Conservation (phyloP, 805 yeast genomes). For the Barnettozyma wickerhamii region DNA sequence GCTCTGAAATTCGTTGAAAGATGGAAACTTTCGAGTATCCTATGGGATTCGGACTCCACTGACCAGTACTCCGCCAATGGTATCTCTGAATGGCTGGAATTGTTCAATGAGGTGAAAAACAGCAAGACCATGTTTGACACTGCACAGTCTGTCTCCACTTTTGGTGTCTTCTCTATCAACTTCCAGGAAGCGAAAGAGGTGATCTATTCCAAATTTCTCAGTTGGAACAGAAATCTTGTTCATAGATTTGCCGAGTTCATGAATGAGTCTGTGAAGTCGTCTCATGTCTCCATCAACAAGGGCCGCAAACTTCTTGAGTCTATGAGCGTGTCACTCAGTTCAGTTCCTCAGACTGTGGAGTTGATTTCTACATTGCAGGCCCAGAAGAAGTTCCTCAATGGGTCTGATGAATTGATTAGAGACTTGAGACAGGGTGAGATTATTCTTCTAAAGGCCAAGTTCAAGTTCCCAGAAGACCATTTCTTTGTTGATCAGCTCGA, state of each 20-base stretch:
- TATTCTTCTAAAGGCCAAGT: conserved; percentile 39
- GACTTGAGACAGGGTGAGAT: conserved; percentile 29
- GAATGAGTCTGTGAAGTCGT: conserved; percentile 24
- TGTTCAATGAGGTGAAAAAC: conserved; percentile 39
- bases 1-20: conserved; percentile 36
- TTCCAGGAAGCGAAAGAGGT: conserved; percentile 51
- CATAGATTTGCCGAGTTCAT: conserved; percentile 37
- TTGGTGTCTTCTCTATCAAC: conserved; percentile 43
- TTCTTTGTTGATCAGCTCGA: conserved; percentile 59
- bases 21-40: conserved; percentile 54
- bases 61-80: conserved; percentile 34
- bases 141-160: conserved; percentile 31
- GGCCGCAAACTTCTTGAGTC: conserved; percentile 36
- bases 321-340: conserved; percentile 30
- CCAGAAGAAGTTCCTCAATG: conserved; percentile 14
- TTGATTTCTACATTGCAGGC: conserved; percentile 37
- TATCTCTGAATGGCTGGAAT: conserved; percentile 43
- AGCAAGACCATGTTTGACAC: conserved; percentile 48
- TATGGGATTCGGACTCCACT: conserved; percentile 53
- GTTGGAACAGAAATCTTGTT: conserved; percentile 49
- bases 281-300: conserved; percentile 29
- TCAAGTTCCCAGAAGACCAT: conserved; percentile 50
- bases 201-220: conserved; percentile 49
- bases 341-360: conserved; percentile 33
- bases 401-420: conserved; percentile 6